Conservation (phyloP, 78 protist species). For the Speleostelium caveatum region DNA sequence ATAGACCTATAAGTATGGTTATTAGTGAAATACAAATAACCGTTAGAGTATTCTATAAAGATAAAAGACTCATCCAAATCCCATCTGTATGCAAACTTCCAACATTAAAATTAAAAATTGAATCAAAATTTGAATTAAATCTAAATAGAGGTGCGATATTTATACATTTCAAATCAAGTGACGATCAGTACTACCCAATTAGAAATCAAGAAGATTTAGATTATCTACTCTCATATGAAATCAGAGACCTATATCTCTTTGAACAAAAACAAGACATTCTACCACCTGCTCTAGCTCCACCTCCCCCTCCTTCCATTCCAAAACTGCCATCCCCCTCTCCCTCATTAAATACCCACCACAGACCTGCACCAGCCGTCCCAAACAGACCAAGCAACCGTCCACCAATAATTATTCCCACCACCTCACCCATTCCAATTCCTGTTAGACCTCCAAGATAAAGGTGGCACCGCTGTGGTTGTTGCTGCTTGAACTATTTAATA, state of each 20-base stretch:
- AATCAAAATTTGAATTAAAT: slow-evolving; percentile 17
- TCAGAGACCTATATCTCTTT: not conserved
- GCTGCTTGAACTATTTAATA: too few species aligned
- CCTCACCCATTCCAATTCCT: not conserved
- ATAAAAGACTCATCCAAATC: slow-evolving; percentile 51
- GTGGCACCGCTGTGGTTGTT: too few species aligned
- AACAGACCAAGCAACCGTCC: too few species aligned
- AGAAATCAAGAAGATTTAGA: not conserved
- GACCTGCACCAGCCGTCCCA: not conserved
- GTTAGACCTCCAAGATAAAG: not conserved
- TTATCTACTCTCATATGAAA: not conserved
- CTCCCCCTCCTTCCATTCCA: not conserved
- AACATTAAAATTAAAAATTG: slow-evolving; percentile 40
- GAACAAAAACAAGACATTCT: not conserved
- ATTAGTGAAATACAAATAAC: slow-evolving; percentile 26
- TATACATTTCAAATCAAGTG: not conserved
- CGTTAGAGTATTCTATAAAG: slow-evolving; percentile 20
- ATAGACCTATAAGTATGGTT: slow-evolving; percentile 33
- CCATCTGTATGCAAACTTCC: slow-evolving; percentile 6
- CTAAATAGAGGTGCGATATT: not conserved
- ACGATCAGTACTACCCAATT: not conserved
- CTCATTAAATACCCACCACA: not conserved
- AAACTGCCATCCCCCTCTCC: not conserved
- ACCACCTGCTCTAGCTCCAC: not conserved
- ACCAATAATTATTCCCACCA: too few species aligned